These are phyloP conservation scores for Scenedesmus sp. DNA, from an alignment of 163 green algal species.

Conservation along the genomic window DNA sequence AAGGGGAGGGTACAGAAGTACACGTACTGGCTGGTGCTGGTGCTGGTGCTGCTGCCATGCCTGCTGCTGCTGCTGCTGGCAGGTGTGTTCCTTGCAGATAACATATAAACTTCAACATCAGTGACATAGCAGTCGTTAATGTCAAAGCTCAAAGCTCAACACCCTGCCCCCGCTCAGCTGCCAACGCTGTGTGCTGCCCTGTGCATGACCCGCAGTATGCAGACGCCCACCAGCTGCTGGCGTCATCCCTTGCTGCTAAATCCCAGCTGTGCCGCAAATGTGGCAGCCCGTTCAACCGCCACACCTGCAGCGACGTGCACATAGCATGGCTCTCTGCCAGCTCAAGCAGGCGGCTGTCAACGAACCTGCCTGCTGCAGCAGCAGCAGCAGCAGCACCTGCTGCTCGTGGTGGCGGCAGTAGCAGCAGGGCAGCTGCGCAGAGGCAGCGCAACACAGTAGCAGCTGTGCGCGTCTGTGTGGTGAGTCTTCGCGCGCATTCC, in stretches of 20 bases:
- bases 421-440: neutral
- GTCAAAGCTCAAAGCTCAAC: too few species aligned
- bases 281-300: constrained; percentile 40
- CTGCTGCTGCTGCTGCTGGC: neutral
- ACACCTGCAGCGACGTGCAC: constrained; percentile 43
- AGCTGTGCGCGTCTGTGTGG: constrained; percentile 42
- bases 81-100: neutral
- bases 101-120: too few species aligned
- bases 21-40: neutral
- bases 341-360: constrained; percentile 36
- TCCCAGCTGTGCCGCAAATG: constrained; percentile 44
- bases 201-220: constrained; percentile 6
- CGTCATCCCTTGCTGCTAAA: neutral
- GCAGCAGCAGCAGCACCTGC: too few species aligned
- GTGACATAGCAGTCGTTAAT: too few species aligned
- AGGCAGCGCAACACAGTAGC: constrained; percentile 29
- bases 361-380: constrained; percentile 2
- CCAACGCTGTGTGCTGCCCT: neutral
- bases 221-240: constrained; percentile 30
- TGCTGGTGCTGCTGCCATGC: neutral
- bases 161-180: neutral
- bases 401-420: too few species aligned
- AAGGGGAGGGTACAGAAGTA: neutral
- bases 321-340: constrained; percentile 17
- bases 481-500: neutral